Percentiles rank a stretch among this genome's conserved stretches.
These are phyloP conservation scores for Cyberlindnera meyerae DNA, from an alignment of 805 yeast genomes.

Conservation along the genomic window DNA sequence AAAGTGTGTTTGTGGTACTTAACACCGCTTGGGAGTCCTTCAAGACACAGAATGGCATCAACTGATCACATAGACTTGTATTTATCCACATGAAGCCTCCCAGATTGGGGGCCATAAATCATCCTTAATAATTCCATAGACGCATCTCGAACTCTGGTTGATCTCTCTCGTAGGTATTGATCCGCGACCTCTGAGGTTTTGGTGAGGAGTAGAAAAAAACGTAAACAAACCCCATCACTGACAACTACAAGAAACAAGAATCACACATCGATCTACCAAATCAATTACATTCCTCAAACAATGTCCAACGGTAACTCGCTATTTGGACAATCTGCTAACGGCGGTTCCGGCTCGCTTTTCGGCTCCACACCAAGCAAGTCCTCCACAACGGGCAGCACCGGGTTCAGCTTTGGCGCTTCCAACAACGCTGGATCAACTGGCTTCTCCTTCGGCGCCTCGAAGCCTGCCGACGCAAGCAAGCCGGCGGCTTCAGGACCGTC, in stretches of 20 bases:
- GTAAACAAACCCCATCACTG: no score
- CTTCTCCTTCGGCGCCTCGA: slow-evolving; percentile 9
- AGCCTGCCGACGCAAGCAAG: slow-evolving; percentile 4
- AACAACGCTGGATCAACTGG: slow-evolving; percentile 3
- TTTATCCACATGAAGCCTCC: no score
- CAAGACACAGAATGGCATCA: slow-evolving; percentile 50
- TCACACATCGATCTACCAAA: no score
- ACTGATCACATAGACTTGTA: slow-evolving; percentile 11
- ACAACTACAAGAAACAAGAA: no score
- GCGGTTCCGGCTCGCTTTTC: slow-evolving; percentile 25
- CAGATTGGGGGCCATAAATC: no score
- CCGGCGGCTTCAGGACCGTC: slow-evolving; percentile 17
- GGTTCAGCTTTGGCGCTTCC: slow-evolving; percentile 12
- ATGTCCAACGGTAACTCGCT: slow-evolving; percentile 3
- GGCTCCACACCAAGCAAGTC: slow-evolving; percentile 24
- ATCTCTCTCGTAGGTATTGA: no score
- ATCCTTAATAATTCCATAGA: no score
- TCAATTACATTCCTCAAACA: no score
- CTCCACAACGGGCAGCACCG: slow-evolving; percentile 11
- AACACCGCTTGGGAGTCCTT: slow-evolving; percentile 90
- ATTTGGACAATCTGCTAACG: slow-evolving; percentile 19
- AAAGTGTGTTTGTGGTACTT: slow-evolving; percentile 74
- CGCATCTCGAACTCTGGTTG: no score
- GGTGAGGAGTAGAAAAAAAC: not conserved
- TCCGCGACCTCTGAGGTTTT: no score